Evolutionary conservation across 2,329 filamentous ascomycete species (phyloP), one percentile per base, ranked within the genome.

Genomic region (Fusarium goolgardi): DNA sequence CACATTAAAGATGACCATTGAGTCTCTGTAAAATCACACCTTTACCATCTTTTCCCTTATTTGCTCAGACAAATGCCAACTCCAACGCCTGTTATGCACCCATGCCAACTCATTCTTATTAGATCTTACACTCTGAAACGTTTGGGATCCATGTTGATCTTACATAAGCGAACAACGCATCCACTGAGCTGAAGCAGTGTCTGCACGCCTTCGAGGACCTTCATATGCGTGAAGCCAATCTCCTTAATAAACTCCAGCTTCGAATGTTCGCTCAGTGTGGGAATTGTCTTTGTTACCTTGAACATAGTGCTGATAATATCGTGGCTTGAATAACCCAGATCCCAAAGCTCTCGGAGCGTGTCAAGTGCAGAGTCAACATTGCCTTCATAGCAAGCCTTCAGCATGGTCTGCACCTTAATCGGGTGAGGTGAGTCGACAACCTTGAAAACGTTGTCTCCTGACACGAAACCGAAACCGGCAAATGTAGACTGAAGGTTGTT

Each of bases 231-330:
- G 80, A 98, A 98, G 54, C 96, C 96, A 79, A 99, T 99, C 81
- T 97, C 96, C 81, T 94, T 95, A 81, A 98, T 97, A 73, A 98
- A 99, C 77, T 98, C 95, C 65, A 99, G 84, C 82, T 97, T 97
- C 18, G 94, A 90, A 79, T 98, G 94, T 81, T 99, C 96, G 71
- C 93, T 96, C 58, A 99, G 82, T 2, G 91, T 93, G 3, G 93
- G 92, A 62, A 98, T 94, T 2, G 94, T 96, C 84, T 98, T 99
- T 45, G 96, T 98, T 63, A 99, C 96, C 75, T 91, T 90, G 85
- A 99, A 98, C 96, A 99, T 99, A 65, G 95, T 99, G 81, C 92
- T 96, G 79, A 99, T 96, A 73, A 99, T 97, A 79, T 99, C 96
- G 81, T 99, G 95, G 73, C 93, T 96, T n/a, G 93, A 97, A 81